These are phyloP conservation scores for Cucurbita pepo DNA, from an alignment of 306 rosid genomes.

Conservation along the genomic window DNA sequence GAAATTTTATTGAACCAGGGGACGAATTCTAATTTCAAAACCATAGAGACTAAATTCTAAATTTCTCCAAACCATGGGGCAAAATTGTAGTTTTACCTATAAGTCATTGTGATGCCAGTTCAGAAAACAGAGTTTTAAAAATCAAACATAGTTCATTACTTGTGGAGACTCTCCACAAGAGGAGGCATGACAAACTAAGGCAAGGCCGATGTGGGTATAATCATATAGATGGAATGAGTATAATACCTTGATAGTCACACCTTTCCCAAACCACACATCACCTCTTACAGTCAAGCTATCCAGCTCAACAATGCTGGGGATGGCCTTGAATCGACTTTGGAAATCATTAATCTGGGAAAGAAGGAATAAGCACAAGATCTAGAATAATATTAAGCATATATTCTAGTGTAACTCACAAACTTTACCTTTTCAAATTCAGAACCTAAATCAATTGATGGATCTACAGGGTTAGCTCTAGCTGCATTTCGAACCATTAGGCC, in stretches of 20 bases:
- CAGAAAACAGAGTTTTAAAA: neutral
- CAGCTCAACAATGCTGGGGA: slow-evolving; percentile 46
- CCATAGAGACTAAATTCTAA: no score
- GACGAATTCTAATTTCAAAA: no score
- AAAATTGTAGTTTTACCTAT: neutral
- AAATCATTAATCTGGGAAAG: slow-evolving; percentile 43
- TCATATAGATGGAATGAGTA: neutral
- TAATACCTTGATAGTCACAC: slow-evolving; percentile 49
- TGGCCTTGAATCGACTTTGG: slow-evolving; percentile 45
- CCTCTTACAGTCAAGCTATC: slow-evolving; percentile 61
- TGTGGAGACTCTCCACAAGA: neutral
- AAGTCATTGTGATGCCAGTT: neutral
- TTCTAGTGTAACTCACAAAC: neutral
- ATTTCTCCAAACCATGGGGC: no score
- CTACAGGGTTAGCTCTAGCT: slow-evolving; percentile 36
- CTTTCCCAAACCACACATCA: slow-evolving; percentile 67
- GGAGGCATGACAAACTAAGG: neutral
- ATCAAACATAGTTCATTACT: neutral
- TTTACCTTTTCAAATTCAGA: slow-evolving; percentile 63
- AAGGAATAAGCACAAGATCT: slow-evolving; percentile 4
- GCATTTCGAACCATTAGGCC: slow-evolving; percentile 49
- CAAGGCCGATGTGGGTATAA: neutral
- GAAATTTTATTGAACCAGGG: no score
- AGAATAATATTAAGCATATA: neutral
- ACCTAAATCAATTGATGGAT: slow-evolving; percentile 55